Conservation (phyloP, 805 yeast species). For the Sugiyamaella mastotermitis region DNA sequence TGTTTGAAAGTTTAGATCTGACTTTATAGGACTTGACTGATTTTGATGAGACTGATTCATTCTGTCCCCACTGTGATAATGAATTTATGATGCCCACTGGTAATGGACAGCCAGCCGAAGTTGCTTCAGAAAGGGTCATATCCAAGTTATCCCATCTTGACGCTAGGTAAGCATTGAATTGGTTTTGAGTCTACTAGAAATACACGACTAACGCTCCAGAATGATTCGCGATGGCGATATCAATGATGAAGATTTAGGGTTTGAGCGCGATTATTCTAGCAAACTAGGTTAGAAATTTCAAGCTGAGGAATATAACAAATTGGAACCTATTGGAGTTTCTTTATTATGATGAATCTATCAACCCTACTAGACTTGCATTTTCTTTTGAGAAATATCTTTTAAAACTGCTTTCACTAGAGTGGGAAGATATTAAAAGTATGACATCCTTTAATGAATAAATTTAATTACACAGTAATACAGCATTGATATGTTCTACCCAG, state of each 20-base stretch:
- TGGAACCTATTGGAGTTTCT: too few relatives aligned
- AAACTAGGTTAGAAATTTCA: constrained; percentile 20
- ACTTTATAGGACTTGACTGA: constrained; percentile 24
- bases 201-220: constrained; percentile 16
- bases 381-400: too few relatives aligned
- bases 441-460: too few relatives aligned
- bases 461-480: too few relatives aligned
- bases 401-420: too few relatives aligned
- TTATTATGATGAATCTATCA: too few relatives aligned
- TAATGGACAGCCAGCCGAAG: constrained; percentile 5
- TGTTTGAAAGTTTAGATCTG: neutral
- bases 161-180: constrained; percentile 13
- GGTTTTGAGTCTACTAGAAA: constrained; percentile 1
- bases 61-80: constrained; percentile 31
- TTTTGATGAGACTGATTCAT: constrained; percentile 31
- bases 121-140: constrained; percentile 12
- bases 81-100: constrained; percentile 26
- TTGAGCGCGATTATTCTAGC: constrained; percentile 18
- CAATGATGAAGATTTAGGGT: constrained; percentile 24
- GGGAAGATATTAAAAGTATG: too few relatives aligned
- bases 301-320: too few relatives aligned
- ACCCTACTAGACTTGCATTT: too few relatives aligned
- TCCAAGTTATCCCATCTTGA: constrained; percentile 16
- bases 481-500: too few relatives aligned
- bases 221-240: constrained; percentile 29